Conservation (phyloP, 2,329 filamentous ascomycete species). For the Blastomyces silverae region DNA sequence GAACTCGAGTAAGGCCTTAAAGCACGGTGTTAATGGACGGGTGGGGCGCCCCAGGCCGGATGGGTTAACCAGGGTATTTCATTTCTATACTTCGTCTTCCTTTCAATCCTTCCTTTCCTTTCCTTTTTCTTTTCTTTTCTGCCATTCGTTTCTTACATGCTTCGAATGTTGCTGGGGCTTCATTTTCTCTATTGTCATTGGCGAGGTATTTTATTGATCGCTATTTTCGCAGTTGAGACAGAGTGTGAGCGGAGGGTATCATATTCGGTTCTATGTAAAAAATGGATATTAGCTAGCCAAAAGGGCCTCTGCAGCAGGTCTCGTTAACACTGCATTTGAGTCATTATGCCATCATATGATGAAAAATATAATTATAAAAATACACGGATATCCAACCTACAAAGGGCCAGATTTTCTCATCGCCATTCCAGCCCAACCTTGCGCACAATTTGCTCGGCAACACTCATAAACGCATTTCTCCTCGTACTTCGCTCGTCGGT, state of each 20-base stretch:
- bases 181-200: not conserved
- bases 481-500: conserved; percentile 54
- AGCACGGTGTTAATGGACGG: not conserved
- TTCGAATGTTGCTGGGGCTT: not conserved
- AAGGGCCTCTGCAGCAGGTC: not conserved
- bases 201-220: not conserved
- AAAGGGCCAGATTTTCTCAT: conserved; percentile 14
- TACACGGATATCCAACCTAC: not conserved
- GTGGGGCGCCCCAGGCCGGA: not conserved
- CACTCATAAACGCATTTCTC: conserved; percentile 62
- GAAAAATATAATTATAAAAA: not conserved
- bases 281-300: conserved; percentile 4
- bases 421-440: conserved; percentile 42
- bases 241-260: not conserved
- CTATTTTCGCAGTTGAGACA: not conserved
- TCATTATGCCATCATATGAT: not conserved
- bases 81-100: not conserved
- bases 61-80: not conserved
- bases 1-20: not conserved
- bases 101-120: not conserved
- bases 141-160: not conserved
- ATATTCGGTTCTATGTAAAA: not conserved
- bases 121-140: not conserved
- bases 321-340: not conserved
- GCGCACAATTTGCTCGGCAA: conserved; percentile 53